Conservation (phyloP, 352 stramenopile species). For the Phytophthora europaea region DNA sequence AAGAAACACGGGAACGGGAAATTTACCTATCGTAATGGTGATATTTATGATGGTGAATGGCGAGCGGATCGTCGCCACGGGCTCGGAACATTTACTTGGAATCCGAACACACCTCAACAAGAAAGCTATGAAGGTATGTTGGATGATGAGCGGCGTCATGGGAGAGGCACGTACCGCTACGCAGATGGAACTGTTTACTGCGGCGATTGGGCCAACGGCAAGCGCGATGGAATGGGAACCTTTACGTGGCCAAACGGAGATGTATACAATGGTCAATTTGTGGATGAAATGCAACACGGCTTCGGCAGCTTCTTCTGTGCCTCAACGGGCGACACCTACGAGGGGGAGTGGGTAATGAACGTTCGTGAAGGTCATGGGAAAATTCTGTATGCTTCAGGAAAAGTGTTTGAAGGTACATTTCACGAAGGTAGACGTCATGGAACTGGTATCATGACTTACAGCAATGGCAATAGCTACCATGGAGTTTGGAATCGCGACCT, state of each 20-base stretch:
- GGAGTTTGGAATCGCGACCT: conserved; percentile 91
- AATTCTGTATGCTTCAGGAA: conserved; percentile 82
- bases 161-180: conserved; percentile 70
- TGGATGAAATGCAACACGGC: conserved; percentile 84
- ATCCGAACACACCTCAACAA: conserved; percentile 56
- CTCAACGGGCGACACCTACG: conserved; percentile 62
- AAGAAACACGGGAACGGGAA: conserved; percentile 83
- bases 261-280: conserved; percentile 85
- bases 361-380: conserved; percentile 81
- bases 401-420: conserved; percentile 90
- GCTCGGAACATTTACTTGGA: conserved; percentile 69
- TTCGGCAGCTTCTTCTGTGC: conserved; percentile 73
- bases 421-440: conserved; percentile 81
- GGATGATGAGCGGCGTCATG: conserved; percentile 71
- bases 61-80: conserved; percentile 65
- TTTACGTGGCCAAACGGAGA: conserved; percentile 91
- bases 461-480: conserved; percentile 84
- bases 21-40: conserved; percentile 86
- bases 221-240: conserved; percentile 75
- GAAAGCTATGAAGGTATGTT: conserved; percentile 87
- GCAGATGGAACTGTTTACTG: conserved; percentile 67
- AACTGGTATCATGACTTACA: conserved; percentile 81
- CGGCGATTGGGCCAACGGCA: conserved; percentile 74
- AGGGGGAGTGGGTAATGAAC: conserved; percentile 87
- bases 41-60: conserved; percentile 87